Evolutionary conservation across 2,329 filamentous ascomycete species (phyloP).

Genomic region (Pseudocercospora fuligena): DNA sequence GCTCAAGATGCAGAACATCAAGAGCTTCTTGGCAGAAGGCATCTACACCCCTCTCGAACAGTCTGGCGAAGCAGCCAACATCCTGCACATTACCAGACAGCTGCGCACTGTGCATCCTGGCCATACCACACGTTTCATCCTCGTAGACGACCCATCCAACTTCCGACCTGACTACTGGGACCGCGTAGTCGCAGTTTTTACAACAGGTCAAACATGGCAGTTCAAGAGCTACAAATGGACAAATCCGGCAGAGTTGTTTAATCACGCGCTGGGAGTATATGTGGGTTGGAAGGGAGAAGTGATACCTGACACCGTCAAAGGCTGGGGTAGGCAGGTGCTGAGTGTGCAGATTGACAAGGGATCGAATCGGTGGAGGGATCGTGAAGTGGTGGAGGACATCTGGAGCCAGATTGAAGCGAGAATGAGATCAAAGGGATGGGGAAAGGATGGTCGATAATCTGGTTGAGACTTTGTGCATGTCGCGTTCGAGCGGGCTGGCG

Average conservation of each 20-base stretch:
- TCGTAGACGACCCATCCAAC: constrained; percentile 89
- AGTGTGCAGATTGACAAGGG: constrained; percentile 78
- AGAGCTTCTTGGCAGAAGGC: constrained; percentile 86
- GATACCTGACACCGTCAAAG: constrained; percentile 74
- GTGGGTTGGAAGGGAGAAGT: constrained; percentile 90
- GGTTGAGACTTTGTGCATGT: not conserved
- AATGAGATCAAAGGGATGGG: constrained; percentile 87
- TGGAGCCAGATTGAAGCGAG: constrained; percentile 88
- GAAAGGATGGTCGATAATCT: constrained; percentile 60
- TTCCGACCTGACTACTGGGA: constrained; percentile 99
- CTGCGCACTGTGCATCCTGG: constrained; percentile 72
- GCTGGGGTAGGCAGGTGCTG: constrained; percentile 85
- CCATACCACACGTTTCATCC: constrained; percentile 86
- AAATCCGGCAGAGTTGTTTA: constrained; percentile 84
- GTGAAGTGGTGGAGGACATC: constrained; percentile 89
- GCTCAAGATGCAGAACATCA: constrained; percentile 93
- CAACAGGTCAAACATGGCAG: constrained; percentile 96
- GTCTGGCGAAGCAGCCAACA: constrained; percentile 67
- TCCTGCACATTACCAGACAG: constrained; percentile 81
- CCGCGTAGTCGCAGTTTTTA: constrained; percentile 93
- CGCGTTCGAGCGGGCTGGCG: constrained; percentile 31
- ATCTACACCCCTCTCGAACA: constrained; percentile 75
- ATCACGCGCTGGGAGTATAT: constrained; percentile 83
- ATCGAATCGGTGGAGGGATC: constrained; percentile 75
- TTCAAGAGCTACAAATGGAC: constrained; percentile 99